Evolutionary conservation across 306 rosid species (phyloP).

Genomic region (Citrullus colocynthis): DNA sequence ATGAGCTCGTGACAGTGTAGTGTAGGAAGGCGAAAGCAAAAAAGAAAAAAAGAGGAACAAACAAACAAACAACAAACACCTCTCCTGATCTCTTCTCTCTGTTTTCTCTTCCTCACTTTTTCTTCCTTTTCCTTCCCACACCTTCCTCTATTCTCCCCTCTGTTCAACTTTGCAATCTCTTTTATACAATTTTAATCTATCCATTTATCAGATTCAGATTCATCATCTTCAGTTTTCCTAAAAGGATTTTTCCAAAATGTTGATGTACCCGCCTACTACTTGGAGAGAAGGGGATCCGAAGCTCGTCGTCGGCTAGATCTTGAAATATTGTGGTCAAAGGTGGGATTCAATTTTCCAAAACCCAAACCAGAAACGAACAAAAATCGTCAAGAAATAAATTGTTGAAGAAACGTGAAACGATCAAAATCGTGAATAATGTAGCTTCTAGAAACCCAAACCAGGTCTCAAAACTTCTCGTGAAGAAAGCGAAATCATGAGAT

Average conservation of each 20-base stretch:
- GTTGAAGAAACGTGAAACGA: no score
- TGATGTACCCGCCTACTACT: constrained; percentile 14
- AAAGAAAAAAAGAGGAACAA: background rate
- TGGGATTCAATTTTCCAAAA: no score
- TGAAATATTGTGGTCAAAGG: constrained; percentile 30
- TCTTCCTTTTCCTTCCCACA: constrained; percentile 19
- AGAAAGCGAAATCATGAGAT: no score
- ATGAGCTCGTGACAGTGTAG: constrained; percentile 17
- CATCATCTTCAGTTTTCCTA: background rate
- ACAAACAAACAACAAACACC: background rate
- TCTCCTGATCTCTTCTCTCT: constrained; percentile 7
- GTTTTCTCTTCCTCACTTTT: background rate
- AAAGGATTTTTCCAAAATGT: constrained; percentile 29
- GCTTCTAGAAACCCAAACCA: no score
- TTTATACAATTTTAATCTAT: background rate
- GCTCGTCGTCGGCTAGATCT: constrained; percentile 20
- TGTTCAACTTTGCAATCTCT: background rate
- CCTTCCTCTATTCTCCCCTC: constrained; percentile 22
- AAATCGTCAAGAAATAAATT: no score
- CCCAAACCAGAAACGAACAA: no score
- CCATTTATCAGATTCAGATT: background rate
- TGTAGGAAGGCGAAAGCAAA: background rate
- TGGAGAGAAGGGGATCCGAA: constrained; percentile 9
- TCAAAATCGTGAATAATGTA: no score
- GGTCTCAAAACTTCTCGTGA: no score